phyloP scores from a whole-genome alignment of 306 rosid species.

The Alnus glutinosa region DNA sequence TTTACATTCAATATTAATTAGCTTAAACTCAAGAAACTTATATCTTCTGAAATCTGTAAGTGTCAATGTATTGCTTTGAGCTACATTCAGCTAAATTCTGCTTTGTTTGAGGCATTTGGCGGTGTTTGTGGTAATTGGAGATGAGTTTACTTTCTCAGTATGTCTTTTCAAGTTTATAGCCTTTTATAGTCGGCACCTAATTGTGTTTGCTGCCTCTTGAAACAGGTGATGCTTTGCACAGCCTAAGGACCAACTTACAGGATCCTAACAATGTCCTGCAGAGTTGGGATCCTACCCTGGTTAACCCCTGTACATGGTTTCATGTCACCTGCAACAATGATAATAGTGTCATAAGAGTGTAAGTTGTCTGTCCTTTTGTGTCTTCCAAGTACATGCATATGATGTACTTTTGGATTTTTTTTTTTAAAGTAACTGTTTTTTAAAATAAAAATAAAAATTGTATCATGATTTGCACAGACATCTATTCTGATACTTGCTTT shows the following conservation, averaged over 20 bases:
- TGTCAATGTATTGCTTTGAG: constrained; percentile 8
- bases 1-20: background rate
- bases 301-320: constrained; percentile 99
- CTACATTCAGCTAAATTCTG: constrained; percentile 12
- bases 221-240: constrained; percentile 96
- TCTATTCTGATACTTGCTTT: constrained; percentile 26
- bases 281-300: constrained; percentile 99
- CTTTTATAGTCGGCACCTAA: constrained; percentile 21
- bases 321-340: constrained; percentile 99
- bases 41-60: background rate
- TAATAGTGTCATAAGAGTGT: constrained; percentile 97
- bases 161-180: constrained; percentile 14
- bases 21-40: background rate
- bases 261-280: constrained; percentile 97
- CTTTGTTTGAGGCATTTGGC: constrained; percentile 9
- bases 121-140: constrained; percentile 10
- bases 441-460: background rate
- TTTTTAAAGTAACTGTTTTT: background rate
- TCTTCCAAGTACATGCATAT: constrained; percentile 6
- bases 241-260: constrained; percentile 76
- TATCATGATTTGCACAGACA: constrained; percentile 10
- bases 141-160: background rate
- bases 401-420: constrained; percentile 1
- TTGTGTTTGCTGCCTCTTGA: constrained; percentile 25
- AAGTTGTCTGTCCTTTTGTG: constrained; percentile 40